phyloP scores from a whole-genome alignment of 345 rosid genomes.

The Eucalyptus rudis region DNA sequence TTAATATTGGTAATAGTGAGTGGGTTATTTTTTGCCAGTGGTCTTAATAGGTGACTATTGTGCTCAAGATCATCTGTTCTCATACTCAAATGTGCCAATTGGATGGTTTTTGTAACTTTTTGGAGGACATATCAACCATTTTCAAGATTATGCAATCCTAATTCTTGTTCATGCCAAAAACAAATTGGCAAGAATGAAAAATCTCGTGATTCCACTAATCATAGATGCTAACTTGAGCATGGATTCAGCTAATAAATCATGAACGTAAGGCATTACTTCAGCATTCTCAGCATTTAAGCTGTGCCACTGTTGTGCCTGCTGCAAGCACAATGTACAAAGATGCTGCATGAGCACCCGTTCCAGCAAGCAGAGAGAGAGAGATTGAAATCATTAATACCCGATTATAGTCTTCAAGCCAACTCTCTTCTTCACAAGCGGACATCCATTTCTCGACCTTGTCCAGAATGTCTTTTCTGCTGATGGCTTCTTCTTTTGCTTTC shows the following conservation, averaged over 20 bases:
- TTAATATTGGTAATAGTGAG: background rate
- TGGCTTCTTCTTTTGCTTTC: conserved; percentile 82
- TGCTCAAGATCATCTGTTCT: background rate
- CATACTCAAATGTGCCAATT: background rate
- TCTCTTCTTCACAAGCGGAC: conserved; percentile 99
- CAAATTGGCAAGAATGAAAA: background rate
- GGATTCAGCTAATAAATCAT: background rate
- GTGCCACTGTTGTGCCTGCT: background rate
- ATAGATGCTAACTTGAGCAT: background rate
- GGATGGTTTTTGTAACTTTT: background rate
- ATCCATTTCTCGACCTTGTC: conserved; percentile 99
- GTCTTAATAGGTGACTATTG: background rate
- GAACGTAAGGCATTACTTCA: background rate
- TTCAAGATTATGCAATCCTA: background rate
- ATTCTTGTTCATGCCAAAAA: background rate
- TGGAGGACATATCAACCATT: background rate
- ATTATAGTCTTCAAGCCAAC: conserved; percentile 98
- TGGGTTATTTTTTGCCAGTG: background rate
- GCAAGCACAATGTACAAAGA: background rate
- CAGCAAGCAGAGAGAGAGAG: background rate
- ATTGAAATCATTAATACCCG: conserved; percentile 34
- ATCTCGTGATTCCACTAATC: background rate
- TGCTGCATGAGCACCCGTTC: background rate
- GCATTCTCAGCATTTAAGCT: background rate
- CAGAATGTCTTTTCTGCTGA: conserved; percentile 89